phyloP scores from a whole-genome alignment of 106 monocot genomes.

The Allium sativum region DNA sequence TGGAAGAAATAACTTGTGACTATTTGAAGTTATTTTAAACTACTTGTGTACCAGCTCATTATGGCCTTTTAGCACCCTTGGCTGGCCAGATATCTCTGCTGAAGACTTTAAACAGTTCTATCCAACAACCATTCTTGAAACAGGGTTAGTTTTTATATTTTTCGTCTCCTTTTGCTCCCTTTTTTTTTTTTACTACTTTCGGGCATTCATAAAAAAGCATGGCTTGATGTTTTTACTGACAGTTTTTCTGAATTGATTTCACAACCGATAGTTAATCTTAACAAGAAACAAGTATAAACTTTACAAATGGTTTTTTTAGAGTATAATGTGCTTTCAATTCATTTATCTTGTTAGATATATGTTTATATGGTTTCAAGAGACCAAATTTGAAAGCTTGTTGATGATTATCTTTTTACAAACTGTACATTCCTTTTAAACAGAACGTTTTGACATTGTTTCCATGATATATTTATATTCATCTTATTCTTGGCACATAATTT shows the following conservation, averaged over 20 bases:
- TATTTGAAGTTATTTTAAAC: background rate
- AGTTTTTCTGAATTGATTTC: background rate
- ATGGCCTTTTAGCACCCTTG: conserved; percentile 99
- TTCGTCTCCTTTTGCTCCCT: background rate
- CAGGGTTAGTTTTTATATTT: conserved; percentile 48
- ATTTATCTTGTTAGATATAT: background rate
- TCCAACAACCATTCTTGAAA: conserved; percentile 94
- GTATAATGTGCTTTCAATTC: background rate
- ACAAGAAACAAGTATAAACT: background rate
- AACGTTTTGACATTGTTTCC: too few species aligned
- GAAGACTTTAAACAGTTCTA: conserved; percentile 82
- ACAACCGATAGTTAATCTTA: background rate
- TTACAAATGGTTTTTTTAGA: background rate
- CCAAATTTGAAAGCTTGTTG: background rate
- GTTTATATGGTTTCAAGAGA: background rate
- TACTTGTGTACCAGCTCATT: conserved; percentile 57
- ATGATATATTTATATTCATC: too few species aligned
- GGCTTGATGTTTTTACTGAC: background rate
- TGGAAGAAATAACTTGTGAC: too few species aligned
- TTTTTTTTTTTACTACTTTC: background rate
- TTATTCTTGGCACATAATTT: too few species aligned
- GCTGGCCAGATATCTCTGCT: conserved; percentile 86
- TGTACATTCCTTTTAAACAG: too few species aligned
- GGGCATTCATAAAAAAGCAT: too few species aligned
- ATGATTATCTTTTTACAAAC: background rate